These are phyloP conservation scores for Cinchona pubescens DNA, from an alignment of 257 asterid genomes.

Conservation along the genomic window DNA sequence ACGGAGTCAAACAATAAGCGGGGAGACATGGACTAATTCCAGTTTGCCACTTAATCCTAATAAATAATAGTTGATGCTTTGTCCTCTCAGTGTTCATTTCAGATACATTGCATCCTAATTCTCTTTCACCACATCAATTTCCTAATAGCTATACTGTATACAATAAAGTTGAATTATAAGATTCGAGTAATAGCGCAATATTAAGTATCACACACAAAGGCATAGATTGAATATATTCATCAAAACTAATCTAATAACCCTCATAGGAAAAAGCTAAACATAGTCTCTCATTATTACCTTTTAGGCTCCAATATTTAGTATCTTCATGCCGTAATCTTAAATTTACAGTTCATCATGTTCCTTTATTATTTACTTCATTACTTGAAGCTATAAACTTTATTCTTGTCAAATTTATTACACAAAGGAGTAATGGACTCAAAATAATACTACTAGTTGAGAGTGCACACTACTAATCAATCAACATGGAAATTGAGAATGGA, in stretches of 20 bases:
- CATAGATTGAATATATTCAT: background rate
- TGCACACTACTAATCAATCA: background rate
- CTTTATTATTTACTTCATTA: background rate
- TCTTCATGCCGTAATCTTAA: background rate
- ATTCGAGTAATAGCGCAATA: background rate
- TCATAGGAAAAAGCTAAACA: background rate
- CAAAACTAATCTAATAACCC: background rate
- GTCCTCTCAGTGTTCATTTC: background rate
- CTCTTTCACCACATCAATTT: background rate
- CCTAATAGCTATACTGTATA: background rate
- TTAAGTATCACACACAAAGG: background rate
- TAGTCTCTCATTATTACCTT: background rate
- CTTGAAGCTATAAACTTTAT: background rate
- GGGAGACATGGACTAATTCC: background rate
- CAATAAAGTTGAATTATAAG: too few species aligned
- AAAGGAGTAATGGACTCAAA: background rate
- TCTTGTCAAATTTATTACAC: background rate
- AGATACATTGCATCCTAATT: background rate
- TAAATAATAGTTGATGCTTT: background rate
- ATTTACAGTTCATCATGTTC: background rate
- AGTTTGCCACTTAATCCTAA: background rate
- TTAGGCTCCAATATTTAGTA: background rate
- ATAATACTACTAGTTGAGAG: background rate
- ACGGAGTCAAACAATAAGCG: background rate
- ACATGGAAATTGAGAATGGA: background rate